These are phyloP conservation scores for Russula brevipes DNA, from an alignment of 768 basidiomycete species.

Conservation along the genomic window DNA sequence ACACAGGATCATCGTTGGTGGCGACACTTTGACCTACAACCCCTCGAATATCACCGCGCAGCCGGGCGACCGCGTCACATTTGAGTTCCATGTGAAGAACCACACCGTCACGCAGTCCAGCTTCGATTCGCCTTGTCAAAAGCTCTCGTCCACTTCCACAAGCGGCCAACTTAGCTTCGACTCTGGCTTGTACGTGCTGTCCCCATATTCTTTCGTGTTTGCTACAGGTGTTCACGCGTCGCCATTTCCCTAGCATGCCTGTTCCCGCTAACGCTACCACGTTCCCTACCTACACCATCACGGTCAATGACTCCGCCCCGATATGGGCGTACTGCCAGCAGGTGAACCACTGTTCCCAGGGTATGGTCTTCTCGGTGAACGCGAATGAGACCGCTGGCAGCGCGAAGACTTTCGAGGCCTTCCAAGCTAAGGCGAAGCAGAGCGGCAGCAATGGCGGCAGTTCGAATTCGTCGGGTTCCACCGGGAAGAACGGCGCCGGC, in stretches of 20 bases:
- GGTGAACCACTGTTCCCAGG: slow-evolving; percentile 45
- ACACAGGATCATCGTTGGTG: slow-evolving; percentile 33
- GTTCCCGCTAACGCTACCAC: slow-evolving; percentile 41
- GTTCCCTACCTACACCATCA: slow-evolving; percentile 50
- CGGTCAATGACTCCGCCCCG: slow-evolving; percentile 50
- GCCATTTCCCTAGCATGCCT: slow-evolving; percentile 36
- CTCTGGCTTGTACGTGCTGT: slow-evolving; percentile 35
- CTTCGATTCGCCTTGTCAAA: slow-evolving; percentile 34
- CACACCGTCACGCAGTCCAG: slow-evolving; percentile 37
- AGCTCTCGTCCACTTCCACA: slow-evolving; percentile 41
- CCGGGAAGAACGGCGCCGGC: slow-evolving; percentile 20
- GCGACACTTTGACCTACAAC: slow-evolving; percentile 28
- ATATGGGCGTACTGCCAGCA: slow-evolving; percentile 56
- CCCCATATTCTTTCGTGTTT: background rate
- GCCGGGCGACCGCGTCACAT: slow-evolving; percentile 38
- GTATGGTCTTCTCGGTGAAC: slow-evolving; percentile 60
- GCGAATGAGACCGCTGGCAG: slow-evolving; percentile 39
- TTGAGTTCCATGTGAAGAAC: slow-evolving; percentile 40
- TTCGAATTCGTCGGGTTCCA: slow-evolving; percentile 11
- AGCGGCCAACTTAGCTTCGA: slow-evolving; percentile 41
- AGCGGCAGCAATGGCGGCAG: slow-evolving; percentile 36
- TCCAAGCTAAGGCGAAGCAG: slow-evolving; percentile 42
- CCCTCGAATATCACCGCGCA: slow-evolving; percentile 36
- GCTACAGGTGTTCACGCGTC: background rate
- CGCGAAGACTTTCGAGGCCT: slow-evolving; percentile 50